Conservation (phyloP, 2,329 filamentous ascomycete species). For the Sporothrix brunneoviolacea region DNA sequence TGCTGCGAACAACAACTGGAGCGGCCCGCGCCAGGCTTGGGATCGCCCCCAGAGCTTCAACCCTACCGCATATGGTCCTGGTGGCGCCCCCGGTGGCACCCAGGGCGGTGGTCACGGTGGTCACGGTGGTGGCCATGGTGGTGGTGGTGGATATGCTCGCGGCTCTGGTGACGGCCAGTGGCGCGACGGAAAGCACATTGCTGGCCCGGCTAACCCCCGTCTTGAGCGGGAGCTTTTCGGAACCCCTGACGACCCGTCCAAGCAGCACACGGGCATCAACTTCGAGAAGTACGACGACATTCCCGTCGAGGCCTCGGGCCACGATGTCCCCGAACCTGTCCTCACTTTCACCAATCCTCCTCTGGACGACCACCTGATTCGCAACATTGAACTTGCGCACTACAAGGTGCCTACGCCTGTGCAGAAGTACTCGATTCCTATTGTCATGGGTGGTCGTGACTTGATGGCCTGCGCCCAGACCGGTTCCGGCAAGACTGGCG, state of each 20-base stretch:
- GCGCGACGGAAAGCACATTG: constrained; percentile 93
- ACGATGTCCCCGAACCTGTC: constrained; percentile 87
- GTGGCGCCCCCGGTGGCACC: constrained; percentile 15
- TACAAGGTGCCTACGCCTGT: constrained; percentile 97
- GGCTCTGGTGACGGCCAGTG: constrained; percentile 94
- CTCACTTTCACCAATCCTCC: constrained; percentile 88
- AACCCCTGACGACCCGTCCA: constrained; percentile 79
- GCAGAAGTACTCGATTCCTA: constrained; percentile 98
- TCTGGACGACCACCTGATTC: constrained; percentile 85
- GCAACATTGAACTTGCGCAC: constrained; percentile 87
- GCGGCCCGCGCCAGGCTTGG: constrained; percentile 20
- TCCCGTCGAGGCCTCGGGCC: constrained; percentile 91
- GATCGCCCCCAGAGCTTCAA: constrained; percentile 44
- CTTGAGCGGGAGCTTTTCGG: constrained; percentile 95
- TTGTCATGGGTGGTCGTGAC: constrained; percentile 95
- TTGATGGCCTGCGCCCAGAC: constrained; percentile 99
- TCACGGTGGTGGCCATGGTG: constrained; percentile 35
- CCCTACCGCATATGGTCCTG: constrained; percentile 51
- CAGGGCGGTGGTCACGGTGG: constrained; percentile 24
- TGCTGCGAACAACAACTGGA: constrained; percentile 21
- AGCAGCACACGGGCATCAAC: constrained; percentile 98
- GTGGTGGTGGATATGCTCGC: constrained; percentile 52
- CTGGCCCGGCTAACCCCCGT: constrained; percentile 80
- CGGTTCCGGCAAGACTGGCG: constrained; percentile 98
- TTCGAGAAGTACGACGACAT: constrained; percentile 99